Evolutionary conservation across 441 rosid genomes (phyloP).

Genomic region (Gossypium davidsonii): DNA sequence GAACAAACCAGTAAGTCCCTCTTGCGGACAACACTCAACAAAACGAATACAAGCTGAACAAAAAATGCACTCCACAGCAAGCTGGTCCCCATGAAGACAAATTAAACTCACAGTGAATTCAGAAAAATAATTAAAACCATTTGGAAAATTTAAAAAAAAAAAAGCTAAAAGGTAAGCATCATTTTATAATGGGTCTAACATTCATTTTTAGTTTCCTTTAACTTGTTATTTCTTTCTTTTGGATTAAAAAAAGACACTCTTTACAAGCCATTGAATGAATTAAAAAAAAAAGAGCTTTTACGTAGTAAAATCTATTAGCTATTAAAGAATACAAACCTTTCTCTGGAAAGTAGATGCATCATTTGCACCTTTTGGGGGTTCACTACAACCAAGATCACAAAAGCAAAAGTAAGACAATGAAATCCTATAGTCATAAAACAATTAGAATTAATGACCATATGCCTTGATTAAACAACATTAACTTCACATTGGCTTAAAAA

Average conservation of each 20-base stretch:
- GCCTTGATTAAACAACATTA: too few relatives aligned
- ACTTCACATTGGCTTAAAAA: too few relatives aligned
- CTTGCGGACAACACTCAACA: constrained; percentile 96
- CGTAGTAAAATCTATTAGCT: neutral
- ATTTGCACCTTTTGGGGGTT: constrained; percentile 95
- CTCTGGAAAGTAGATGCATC: constrained; percentile 97
- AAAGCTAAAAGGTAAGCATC: neutral
- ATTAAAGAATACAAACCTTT: constrained; percentile 52
- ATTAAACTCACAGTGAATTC: constrained; percentile 11
- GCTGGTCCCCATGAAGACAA: constrained; percentile 38
- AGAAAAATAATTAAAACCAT: neutral
- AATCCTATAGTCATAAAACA: neutral
- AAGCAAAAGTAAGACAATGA: constrained; percentile 1
- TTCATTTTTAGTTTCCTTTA: neutral
- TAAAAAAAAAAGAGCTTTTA: neutral
- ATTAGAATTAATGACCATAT: too few relatives aligned
- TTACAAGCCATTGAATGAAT: neutral
- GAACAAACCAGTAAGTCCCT: constrained; percentile 87
- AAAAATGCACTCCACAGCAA: constrained; percentile 98
- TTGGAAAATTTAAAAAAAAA: neutral
- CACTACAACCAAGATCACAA: constrained; percentile 50
- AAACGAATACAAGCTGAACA: constrained; percentile 98
- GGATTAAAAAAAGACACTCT: neutral
- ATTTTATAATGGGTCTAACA: neutral
- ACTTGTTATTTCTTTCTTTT: neutral